Evolutionary conservation across 169 alveolate genomes (phyloP), one percentile per base, ranked within the genome.

Genomic region (Ophryocystis elektroscirrha): DNA sequence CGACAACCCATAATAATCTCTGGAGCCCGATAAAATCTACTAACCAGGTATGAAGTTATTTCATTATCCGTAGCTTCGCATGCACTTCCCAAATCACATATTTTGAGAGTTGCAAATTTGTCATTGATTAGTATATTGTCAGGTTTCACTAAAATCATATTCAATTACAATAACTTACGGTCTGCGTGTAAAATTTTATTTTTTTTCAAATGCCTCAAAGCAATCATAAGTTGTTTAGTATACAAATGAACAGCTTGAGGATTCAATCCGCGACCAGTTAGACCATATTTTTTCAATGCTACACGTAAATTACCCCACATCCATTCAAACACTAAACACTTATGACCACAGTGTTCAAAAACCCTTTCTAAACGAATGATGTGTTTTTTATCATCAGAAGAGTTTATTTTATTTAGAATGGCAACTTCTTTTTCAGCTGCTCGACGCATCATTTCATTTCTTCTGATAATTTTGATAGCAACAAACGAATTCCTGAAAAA

Each of bases 1-100:
- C 74, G 58, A 41, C 54, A 64, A 0, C 98, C 98, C 20, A 89
- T 63, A 37, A 88, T 80, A 39, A 93, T 84, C 69, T 93, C 98
- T 5, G 98, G 98, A 0, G 98, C 96, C 48, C 98, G 79, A 68
- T 93, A 93, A 64, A 71, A 90, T 26, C 98, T 49, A 61, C 94
- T 78, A 37, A 80, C 95, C 32, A 92, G 59, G 59, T 85, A 74
- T 27, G 87, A 82, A 6, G 87, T 77, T 24, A 83, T 69, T 23
- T 71, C 74, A 35, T 73, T 25, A 1, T 25, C 78, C 67, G 84
- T 94, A 22, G 73, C 71, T 25, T 66, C 66, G 41, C 69, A 67
- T 37, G 93, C 89, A 32, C 86, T 80, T 29, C 97, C 97, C 50
- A 89, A 80, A 61, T 89, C 97, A 51, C 94, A 79, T 2, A 89